Evolutionary conservation across 768 basidiomycete species (phyloP).

Genomic region (Stropharia rugosoannulata): DNA sequence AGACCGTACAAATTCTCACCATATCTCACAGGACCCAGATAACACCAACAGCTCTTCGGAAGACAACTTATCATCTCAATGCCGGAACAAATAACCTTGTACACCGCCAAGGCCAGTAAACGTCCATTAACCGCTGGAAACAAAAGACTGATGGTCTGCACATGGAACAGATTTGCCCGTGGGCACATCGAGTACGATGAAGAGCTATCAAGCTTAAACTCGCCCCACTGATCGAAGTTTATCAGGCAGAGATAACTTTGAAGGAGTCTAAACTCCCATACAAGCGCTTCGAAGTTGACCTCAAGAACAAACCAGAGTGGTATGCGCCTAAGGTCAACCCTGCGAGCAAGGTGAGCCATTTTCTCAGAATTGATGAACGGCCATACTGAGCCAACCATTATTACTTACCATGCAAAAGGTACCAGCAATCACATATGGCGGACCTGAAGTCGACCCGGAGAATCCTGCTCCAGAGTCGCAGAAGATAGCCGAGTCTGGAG

Average conservation of each 20-base stretch:
- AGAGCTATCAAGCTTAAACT: background rate
- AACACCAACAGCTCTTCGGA: too few species aligned
- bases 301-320: conserved; percentile 69
- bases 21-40: too few species aligned
- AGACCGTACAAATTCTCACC: too few species aligned
- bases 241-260: conserved; percentile 60
- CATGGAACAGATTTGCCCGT: conserved; percentile 49
- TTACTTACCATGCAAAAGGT: conserved; percentile 32
- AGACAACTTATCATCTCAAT: conserved; percentile 5
- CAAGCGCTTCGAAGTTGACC: conserved; percentile 55
- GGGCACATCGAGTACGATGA: conserved; percentile 47
- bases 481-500: conserved; percentile 64
- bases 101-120: conserved; percentile 37
- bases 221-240: background rate
- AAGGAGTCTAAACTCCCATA: conserved; percentile 50
- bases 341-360: conserved; percentile 51
- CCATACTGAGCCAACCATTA: too few species aligned
- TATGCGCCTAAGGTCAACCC: conserved; percentile 65
- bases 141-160: background rate
- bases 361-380: background rate
- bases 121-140: background rate
- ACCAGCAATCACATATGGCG: conserved; percentile 61
- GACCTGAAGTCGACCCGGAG: conserved; percentile 52
- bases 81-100: conserved; percentile 25
- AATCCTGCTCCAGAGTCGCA: conserved; percentile 57